These are phyloP conservation scores for Eimeria zaria DNA, from an alignment of 169 alveolate species.

Conservation along the genomic window DNA sequence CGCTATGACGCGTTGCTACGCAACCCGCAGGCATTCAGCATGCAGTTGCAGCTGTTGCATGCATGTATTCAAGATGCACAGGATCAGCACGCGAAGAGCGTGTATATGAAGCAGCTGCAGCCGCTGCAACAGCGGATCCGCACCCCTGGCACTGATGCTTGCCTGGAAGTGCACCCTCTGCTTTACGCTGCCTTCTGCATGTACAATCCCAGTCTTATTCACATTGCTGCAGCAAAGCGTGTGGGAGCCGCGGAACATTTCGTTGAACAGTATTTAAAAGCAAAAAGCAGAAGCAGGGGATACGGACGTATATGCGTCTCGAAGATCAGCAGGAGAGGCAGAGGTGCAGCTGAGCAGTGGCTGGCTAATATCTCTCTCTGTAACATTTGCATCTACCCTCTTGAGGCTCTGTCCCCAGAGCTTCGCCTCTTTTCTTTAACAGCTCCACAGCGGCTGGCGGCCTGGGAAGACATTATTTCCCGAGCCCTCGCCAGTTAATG, in stretches of 20 bases:
- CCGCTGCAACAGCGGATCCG: conserved; percentile 59
- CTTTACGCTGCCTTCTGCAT: conserved; percentile 69
- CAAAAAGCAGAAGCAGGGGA: background rate
- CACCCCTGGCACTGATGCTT: conserved; percentile 49
- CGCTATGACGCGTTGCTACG: conserved; percentile 71
- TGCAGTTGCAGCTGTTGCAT: conserved; percentile 61
- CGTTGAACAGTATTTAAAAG: background rate
- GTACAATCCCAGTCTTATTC: conserved; percentile 22
- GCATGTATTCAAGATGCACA: conserved; percentile 22
- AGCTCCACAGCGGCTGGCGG: conserved; percentile 68
- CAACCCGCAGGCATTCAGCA: conserved; percentile 31
- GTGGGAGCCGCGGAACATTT: conserved; percentile 68
- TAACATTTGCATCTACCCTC: conserved; percentile 54
- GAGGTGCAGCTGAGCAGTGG: conserved; percentile 66
- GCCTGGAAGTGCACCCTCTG: conserved; percentile 60
- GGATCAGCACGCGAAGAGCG: background rate
- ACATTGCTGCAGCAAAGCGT: conserved; percentile 56
- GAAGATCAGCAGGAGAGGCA: background rate
- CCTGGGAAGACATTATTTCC: conserved; percentile 52
- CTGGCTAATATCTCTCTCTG: conserved; percentile 15
- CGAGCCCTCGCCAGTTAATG: background rate
- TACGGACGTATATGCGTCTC: background rate
- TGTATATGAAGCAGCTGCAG: conserved; percentile 24
- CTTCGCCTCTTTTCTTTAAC: conserved; percentile 66
- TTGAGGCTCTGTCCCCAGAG: conserved; percentile 36